These are phyloP conservation scores for Fragaria iinumae DNA, from an alignment of 306 rosid species.

Conservation along the genomic window DNA sequence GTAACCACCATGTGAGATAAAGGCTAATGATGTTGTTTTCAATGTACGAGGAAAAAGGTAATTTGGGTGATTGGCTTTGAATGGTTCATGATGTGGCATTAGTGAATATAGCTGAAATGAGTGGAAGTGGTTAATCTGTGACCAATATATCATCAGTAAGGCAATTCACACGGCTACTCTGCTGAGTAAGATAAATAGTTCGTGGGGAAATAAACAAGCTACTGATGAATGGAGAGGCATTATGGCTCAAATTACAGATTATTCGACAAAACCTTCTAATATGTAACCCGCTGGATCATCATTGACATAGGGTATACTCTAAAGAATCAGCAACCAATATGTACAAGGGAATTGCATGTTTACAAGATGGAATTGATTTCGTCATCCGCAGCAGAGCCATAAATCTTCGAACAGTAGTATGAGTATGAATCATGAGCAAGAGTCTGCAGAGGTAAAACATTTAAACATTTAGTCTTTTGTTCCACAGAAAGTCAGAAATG, in stretches of 20 bases:
- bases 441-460: conserved; percentile 49
- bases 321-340: neutral
- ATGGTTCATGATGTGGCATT: neutral
- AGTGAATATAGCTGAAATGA: neutral
- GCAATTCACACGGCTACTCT: too few species aligned
- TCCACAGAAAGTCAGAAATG: neutral
- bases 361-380: conserved; percentile 24
- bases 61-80: neutral
- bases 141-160: neutral
- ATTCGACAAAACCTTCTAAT: neutral
- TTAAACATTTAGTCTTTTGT: conserved; percentile 5
- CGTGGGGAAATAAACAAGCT: too few species aligned
- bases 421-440: conserved; percentile 89
- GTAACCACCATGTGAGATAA: neutral
- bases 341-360: conserved; percentile 8
- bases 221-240: neutral
- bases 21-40: neutral
- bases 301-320: neutral
- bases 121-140: neutral
- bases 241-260: neutral
- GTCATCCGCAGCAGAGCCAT: conserved; percentile 31
- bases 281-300: neutral
- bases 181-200: too few species aligned
- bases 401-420: conserved; percentile 30
- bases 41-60: too few species aligned